Conservation (phyloP, 2,329 filamentous ascomycete genomes). For the Diplodia scrobiculata region DNA sequence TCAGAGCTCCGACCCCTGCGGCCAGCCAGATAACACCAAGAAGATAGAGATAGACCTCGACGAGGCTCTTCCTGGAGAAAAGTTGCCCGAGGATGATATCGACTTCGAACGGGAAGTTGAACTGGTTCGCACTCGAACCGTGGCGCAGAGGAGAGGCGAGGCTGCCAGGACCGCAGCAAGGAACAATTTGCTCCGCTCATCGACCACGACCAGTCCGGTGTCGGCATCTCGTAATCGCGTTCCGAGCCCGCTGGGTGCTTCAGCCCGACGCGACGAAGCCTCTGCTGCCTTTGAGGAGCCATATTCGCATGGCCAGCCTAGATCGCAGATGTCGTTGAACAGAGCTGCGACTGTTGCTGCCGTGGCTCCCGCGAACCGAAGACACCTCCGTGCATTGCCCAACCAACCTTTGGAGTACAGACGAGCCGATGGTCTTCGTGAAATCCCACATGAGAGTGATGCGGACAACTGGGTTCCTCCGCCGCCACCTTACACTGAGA, state of each 20-base stretch:
- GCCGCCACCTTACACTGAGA: conserved; percentile 75
- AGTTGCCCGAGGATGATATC: conserved; percentile 45
- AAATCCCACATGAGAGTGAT: conserved; percentile 82
- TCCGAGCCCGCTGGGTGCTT: conserved; percentile 27
- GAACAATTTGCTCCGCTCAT: conserved; percentile 38
- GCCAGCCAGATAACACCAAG: conserved; percentile 32
- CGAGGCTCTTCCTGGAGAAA: conserved; percentile 43
- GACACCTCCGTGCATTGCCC: conserved; percentile 61
- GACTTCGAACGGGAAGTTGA: conserved; percentile 48
- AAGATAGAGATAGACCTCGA: conserved; percentile 45
- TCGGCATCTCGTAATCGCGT: conserved; percentile 28
- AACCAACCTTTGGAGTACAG: conserved; percentile 63
- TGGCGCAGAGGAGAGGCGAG: conserved; percentile 42
- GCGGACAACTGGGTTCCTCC: conserved; percentile 87
- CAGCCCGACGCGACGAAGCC: conserved; percentile 38
- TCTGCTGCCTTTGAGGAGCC: conserved; percentile 45
- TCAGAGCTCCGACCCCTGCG: conserved; percentile 29
- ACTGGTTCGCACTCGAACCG: conserved; percentile 44
- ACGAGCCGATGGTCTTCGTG: conserved; percentile 67
- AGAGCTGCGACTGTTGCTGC: conserved; percentile 53
- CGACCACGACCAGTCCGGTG: conserved; percentile 36
- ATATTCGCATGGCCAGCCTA: conserved; percentile 46
- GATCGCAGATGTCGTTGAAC: conserved; percentile 45
- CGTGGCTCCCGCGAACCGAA: conserved; percentile 72
- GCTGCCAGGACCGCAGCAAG: conserved; percentile 36